Base-by-base conservation (phyloP, 768 basidiomycete genomes). In the Agrocybe praecox region DNA sequence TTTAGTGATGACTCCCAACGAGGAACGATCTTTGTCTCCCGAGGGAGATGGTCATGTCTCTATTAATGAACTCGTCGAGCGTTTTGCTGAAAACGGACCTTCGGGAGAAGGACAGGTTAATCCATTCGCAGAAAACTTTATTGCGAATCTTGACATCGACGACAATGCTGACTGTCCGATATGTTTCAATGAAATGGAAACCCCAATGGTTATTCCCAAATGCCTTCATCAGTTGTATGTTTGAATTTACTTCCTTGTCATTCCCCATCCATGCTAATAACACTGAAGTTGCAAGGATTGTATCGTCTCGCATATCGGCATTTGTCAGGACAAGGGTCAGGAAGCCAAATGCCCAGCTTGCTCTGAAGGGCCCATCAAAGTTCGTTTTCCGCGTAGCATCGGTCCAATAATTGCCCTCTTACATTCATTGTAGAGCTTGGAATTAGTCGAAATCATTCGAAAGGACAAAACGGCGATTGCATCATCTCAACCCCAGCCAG, bases 301-400 rank as follows among this genome's bases (percentile, higher is more conserved):
- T 65, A 90, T 96, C 21, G 70, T 92, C 17, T 81, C 86, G 10
- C 89, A 86, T 63, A 78, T 97, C 23, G 81, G 83, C 18, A 79
- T 80, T 10, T 86, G 88, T 61, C 81, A 87, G 51, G 87, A 89
- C 63, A 85, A 83, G 57, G 84, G 79, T 3, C 87, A 93, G 65
- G 79, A 86, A 46, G 82, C 87, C 0, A 78, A 80, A 18, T 97
- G 96, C 66, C 95, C 95, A 2, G 88, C 85, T 0, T 98, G 96
- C 64, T 80, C 78, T 23, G 69, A 69, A n/a, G 87, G 86, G 1
- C 91, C 90, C 15, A 71, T 92, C 52, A 82, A 84, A 73, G 86
- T 85, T 40, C 21, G 54, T 53, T 17, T 15, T 12, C 15, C 29
- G 9, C 26, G 2, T 45, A 26, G 40, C 21, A 22, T 15, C 8